Evolutionary conservation across 2,329 filamentous ascomycete species (phyloP).

Genomic region (Ceratocystis harringtonii): DNA sequence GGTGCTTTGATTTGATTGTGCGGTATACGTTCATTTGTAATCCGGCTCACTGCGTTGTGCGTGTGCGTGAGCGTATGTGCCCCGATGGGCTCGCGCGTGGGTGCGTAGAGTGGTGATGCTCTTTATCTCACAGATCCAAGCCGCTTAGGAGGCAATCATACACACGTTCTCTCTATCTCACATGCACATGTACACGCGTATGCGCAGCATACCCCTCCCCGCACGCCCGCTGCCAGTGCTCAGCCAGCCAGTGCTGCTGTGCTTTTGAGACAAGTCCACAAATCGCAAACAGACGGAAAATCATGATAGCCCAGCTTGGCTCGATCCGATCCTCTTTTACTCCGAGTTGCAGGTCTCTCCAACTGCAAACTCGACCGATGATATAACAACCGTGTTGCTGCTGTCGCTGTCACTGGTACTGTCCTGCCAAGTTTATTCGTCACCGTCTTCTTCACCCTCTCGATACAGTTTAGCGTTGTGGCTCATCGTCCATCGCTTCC

Average conservation of each 20-base stretch:
- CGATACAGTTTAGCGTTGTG: not conserved
- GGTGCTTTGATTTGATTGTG: conserved; percentile 1
- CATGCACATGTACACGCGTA: not conserved
- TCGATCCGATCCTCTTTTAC: conserved; percentile 8
- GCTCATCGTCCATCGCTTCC: not conserved
- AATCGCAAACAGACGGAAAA: not conserved
- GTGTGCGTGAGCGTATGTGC: not conserved
- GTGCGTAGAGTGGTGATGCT: not conserved
- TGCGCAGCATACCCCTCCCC: not conserved
- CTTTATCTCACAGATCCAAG: not conserved
- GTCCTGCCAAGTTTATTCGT: not conserved
- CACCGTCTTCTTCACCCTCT: not conserved
- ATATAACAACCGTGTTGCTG: not conserved
- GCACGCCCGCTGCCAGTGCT: not conserved
- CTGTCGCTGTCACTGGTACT: not conserved
- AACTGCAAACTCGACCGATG: not conserved
- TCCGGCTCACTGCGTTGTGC: not conserved
- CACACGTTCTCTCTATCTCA: not conserved
- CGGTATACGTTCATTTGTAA: not conserved
- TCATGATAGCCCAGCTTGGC: not conserved
- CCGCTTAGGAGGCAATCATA: not conserved
- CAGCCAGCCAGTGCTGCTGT: not conserved
- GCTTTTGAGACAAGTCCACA: not conserved
- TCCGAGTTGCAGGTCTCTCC: not conserved
- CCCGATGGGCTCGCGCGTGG: not conserved